Conservation (phyloP, 75 land plant species). For the Adiantum capillusveneris region DNA sequence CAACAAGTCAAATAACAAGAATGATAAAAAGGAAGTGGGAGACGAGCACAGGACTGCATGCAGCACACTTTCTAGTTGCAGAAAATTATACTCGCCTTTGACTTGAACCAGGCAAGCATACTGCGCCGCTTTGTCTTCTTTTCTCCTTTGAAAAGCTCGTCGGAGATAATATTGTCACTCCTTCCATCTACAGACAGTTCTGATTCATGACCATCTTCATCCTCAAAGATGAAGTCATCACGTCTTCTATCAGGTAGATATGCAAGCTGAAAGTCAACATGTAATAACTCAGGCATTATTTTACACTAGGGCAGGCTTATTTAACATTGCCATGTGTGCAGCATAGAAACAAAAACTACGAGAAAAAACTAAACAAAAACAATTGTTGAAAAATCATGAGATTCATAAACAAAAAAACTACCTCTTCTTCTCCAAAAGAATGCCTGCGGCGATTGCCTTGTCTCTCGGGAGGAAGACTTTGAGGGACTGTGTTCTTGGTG, state of each 20-base stretch:
- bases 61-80: too few relatives aligned
- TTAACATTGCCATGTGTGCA: too few relatives aligned
- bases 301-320: too few relatives aligned
- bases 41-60: too few relatives aligned
- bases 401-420: too few relatives aligned
- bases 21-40: too few relatives aligned
- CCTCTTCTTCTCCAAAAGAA: constrained; percentile 54
- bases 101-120: constrained; percentile 85
- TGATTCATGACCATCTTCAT: constrained; percentile 44
- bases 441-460: constrained; percentile 36
- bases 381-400: too few relatives aligned
- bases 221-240: constrained; percentile 50
- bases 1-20: background rate
- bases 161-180: constrained; percentile 27
- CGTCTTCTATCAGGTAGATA: constrained; percentile 73
- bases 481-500: constrained; percentile 36
- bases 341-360: too few relatives aligned
- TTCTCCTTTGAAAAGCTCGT: constrained; percentile 49
- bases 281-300: too few relatives aligned
- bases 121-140: constrained; percentile 57
- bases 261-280: constrained; percentile 56
- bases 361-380: too few relatives aligned
- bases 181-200: constrained; percentile 45
- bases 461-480: constrained; percentile 33
- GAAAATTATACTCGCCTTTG: constrained; percentile 18